These are phyloP conservation scores for Globisporangium perplexum DNA, from an alignment of 352 stramenopile genomes.

Conservation along the genomic window DNA sequence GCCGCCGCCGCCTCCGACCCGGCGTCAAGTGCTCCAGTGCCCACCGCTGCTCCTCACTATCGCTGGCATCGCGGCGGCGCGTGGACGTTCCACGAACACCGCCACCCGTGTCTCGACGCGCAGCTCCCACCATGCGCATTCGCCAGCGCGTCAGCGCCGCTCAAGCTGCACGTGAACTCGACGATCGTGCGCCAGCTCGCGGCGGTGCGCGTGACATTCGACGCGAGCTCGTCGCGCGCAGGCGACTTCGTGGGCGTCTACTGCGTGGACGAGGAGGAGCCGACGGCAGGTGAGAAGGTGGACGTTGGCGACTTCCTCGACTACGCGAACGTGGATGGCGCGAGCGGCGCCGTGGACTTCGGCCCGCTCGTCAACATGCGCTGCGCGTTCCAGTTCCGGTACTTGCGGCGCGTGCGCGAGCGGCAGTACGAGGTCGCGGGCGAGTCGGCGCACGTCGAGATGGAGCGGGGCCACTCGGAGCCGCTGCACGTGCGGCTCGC, in stretches of 20 bases:
- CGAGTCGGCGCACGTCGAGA: slow-evolving; percentile 24
- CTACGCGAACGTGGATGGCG: slow-evolving; percentile 18
- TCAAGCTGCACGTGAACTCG: slow-evolving; percentile 9
- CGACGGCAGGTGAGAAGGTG: not conserved
- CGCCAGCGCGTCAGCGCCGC: no score
- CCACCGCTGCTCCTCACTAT: not conserved
- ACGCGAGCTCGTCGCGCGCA: slow-evolving; percentile 2
- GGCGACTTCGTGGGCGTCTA: slow-evolving; percentile 32
- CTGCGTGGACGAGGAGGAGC: slow-evolving; percentile 25
- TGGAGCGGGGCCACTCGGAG: slow-evolving; percentile 32
- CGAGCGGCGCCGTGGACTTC: slow-evolving; percentile 17
- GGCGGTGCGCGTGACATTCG: slow-evolving; percentile 11
- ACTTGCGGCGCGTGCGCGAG: slow-evolving; percentile 5
- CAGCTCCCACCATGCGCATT: not conserved
- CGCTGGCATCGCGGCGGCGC: slow-evolving; percentile 27
- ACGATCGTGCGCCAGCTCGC: slow-evolving; percentile 26
- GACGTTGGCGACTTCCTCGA: slow-evolving; percentile 13
- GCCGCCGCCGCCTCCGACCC: no score
- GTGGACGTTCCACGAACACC: slow-evolving; percentile 25
- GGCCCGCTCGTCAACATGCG: slow-evolving; percentile 46
- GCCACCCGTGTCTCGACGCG: slow-evolving; percentile 21
- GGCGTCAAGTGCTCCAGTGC: not conserved
- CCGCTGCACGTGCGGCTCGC: slow-evolving; percentile 18
- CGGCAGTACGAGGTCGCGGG: slow-evolving; percentile 1
- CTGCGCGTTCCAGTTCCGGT: slow-evolving; percentile 39